phyloP scores from a whole-genome alignment of 108 stramenopile species.

The Fistulifera solaris region DNA sequence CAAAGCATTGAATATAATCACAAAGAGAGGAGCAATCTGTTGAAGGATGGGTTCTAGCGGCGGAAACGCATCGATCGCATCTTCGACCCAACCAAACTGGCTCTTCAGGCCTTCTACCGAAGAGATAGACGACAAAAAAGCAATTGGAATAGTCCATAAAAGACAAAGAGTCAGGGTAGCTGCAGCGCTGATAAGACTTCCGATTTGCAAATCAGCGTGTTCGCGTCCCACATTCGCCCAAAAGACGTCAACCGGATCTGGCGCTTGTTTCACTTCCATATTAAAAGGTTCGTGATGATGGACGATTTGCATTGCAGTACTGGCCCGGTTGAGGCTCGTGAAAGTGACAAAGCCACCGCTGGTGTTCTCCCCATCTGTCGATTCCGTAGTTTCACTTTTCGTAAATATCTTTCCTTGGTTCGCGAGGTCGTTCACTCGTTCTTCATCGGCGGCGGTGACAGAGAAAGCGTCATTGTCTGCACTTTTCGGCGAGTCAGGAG shows the following conservation, averaged over 20 bases:
- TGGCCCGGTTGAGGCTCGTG: constrained; percentile 14
- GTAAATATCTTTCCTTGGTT: too few species aligned
- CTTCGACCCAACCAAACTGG: constrained; percentile 21
- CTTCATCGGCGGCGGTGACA: too few species aligned
- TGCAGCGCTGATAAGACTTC: constrained; percentile 21
- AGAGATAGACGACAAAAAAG: constrained; percentile 31
- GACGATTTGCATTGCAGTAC: constrained; percentile 23
- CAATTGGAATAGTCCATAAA: constrained; percentile 42
- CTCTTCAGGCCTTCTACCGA: constrained; percentile 21
- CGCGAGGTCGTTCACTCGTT: too few species aligned
- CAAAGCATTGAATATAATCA: constrained; percentile 25
- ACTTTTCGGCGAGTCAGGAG: too few species aligned
- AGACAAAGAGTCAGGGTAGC: constrained; percentile 23
- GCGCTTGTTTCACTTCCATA: constrained; percentile 20
- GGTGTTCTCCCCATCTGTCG: constrained; percentile 3
- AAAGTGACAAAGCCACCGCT: constrained; percentile 20
- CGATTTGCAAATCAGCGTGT: constrained; percentile 21
- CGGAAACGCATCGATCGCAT: constrained; percentile 15
- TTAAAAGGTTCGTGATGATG: constrained; percentile 21
- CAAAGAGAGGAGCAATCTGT: constrained; percentile 27
- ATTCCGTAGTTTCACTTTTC: too few species aligned
- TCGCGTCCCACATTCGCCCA: constrained; percentile 33
- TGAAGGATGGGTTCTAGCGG: constrained; percentile 20
- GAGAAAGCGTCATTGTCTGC: too few species aligned
- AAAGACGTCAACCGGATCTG: constrained; percentile 19